Conservation (phyloP, 2,329 filamentous ascomycete genomes). For the Aspergillus versicolor region DNA sequence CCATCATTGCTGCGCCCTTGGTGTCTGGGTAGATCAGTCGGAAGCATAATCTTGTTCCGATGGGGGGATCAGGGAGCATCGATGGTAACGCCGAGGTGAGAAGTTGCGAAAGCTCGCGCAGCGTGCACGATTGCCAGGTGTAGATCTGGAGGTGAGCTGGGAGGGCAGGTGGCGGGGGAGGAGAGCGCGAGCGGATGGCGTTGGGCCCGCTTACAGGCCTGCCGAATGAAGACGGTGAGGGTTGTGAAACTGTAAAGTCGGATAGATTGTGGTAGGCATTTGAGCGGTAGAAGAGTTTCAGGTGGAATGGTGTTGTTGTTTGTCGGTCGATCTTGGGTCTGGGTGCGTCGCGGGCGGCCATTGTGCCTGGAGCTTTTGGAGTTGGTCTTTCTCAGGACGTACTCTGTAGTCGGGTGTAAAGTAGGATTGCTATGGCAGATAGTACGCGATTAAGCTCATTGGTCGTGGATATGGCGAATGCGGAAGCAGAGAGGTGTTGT, state of each 20-base stretch:
- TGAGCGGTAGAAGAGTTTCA: conserved; percentile 80
- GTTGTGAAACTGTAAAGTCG: conserved; percentile 37
- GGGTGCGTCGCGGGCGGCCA: conserved; percentile 28
- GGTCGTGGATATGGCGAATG: not conserved
- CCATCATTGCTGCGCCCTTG: conserved; percentile 39
- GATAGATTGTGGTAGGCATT: conserved; percentile 65
- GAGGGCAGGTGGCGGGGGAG: conserved; percentile 60
- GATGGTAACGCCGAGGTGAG: conserved; percentile 67
- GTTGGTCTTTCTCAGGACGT: not conserved
- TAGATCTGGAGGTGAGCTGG: conserved; percentile 75
- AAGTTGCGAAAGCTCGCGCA: conserved; percentile 77
- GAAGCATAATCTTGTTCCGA: conserved; percentile 84
- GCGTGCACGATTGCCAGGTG: conserved; percentile 78
- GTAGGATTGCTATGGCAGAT: not conserved
- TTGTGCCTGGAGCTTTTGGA: conserved; percentile 13
- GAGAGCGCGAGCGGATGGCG: conserved; percentile 28
- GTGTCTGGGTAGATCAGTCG: conserved; percentile 83
- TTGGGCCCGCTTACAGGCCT: conserved; percentile 42
- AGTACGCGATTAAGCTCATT: not conserved
- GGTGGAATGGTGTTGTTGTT: conserved; percentile 73
- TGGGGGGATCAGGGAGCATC: conserved; percentile 69
- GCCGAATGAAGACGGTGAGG: conserved; percentile 21
- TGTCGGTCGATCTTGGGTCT: conserved; percentile 62
- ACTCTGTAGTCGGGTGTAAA: not conserved
- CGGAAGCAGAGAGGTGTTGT: not conserved